Base-by-base conservation (phyloP, 2,329 filamentous ascomycete genomes). In the Sporothrix globosa region DNA sequence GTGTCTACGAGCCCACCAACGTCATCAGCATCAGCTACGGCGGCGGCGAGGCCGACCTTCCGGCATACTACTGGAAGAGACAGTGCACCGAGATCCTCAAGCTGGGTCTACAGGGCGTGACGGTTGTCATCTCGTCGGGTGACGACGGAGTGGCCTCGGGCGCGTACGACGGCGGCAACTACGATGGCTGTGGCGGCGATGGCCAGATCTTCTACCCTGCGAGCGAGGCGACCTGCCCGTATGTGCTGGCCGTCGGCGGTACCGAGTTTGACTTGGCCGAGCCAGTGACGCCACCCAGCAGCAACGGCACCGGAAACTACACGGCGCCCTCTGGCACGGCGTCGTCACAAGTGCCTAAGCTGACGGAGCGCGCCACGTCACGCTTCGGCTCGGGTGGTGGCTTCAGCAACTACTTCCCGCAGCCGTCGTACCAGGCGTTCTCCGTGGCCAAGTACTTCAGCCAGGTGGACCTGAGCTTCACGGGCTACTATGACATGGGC, bases 21-120 rank as follows among this genome's bases (percentile, higher is more conserved):
- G 86, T 88, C 7, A 82, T 87, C 72, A 83, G 82, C 50, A 85
- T 89, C 73, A 86, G 83, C 3, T 88, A 88, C 75, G 85, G 85
- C 61, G 83, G 83, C 54, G 81, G 83, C 56, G 87, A 89, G 77
- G 77, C 79, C 5, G 83, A 84, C 27, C 79, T 88, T 24, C 86
- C 87, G 0, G 77, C 81, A 5, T 79, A 78, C 72, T 90, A 90
- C 77, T 84, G 87, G 73, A 79, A 83, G 73, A 80, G 82, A 13
- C 82, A 84, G 75, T 85, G 84, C 76, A 78, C 80, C 69, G 82
- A 85, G 76, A 83, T 85, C 74, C 79, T 87, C 75, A 87, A 87
- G 76, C 81, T 87, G 0, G 83, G 81, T 5, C 79, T 84, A 11
- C 82, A 83, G 72, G 83, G 84, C 56, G 77, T 82, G n/a, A 84